Evolutionary conservation across 768 basidiomycete genomes (phyloP).

Genomic region (Suillus clintonianus): DNA sequence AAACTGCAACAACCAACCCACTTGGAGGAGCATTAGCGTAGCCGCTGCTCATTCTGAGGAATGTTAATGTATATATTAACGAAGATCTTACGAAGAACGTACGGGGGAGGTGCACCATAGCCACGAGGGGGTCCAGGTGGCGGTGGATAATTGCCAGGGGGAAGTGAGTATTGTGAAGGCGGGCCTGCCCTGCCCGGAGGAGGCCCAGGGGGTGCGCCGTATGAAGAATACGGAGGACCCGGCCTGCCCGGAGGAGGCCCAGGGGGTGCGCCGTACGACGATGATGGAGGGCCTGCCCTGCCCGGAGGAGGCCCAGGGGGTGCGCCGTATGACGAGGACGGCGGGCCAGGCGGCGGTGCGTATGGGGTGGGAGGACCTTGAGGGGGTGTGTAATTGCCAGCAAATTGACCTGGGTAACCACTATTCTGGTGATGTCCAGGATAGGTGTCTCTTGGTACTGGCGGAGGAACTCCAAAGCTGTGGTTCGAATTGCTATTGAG

Average conservation of each 20-base stretch:
- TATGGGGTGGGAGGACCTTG: too few species aligned
- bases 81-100: slow-evolving; percentile 7
- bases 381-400: slow-evolving; percentile 1
- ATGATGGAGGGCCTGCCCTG: slow-evolving; percentile 22
- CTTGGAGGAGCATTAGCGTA: slow-evolving; percentile 7
- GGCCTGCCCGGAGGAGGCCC: too few species aligned
- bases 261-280: too few species aligned
- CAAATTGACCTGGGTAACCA: slow-evolving; percentile 32
- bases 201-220: slow-evolving; percentile 21
- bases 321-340: slow-evolving; percentile 21
- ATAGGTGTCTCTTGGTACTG: slow-evolving; percentile 34
- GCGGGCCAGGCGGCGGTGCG: too few species aligned
- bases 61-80: slow-evolving; percentile 6
- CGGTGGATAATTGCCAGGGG: slow-evolving; percentile 13
- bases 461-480: slow-evolving; percentile 21
- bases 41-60: slow-evolving; percentile 1
- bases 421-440: slow-evolving; percentile 40
- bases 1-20: background rate
- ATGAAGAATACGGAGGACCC: slow-evolving; percentile 13
- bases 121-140: slow-evolving; percentile 18
- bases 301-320: slow-evolving; percentile 16
- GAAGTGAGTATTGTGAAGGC: slow-evolving; percentile 13
- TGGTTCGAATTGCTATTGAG: background rate
- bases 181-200: slow-evolving; percentile 19
- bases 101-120: slow-evolving; percentile 4